Evolutionary conservation across 2,329 filamentous ascomycete genomes (phyloP).

Genomic region (Colletotrichum sp.): DNA sequence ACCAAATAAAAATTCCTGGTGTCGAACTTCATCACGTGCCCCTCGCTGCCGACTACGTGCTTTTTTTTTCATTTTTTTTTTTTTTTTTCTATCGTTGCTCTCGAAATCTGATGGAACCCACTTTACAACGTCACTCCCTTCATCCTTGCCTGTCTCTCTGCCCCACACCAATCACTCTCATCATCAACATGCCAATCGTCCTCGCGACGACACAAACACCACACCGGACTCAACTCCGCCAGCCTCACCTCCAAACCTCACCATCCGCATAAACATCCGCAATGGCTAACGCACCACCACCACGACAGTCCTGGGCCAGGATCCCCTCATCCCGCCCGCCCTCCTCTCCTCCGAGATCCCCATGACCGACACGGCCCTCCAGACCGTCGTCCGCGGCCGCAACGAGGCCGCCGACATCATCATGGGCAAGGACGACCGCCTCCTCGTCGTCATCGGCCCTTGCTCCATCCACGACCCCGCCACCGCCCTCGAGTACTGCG

Average conservation of each 20-base stretch:
- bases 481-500: conserved; percentile 87
- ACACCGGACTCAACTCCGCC: background rate
- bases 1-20: conserved; percentile 46
- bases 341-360: conserved; percentile 88
- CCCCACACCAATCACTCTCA: background rate
- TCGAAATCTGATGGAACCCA: background rate
- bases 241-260: background rate
- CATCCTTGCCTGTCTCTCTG: background rate
- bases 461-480: conserved; percentile 97
- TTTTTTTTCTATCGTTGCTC: background rate
- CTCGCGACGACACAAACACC: background rate
- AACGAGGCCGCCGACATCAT: conserved; percentile 76
- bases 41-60: conserved; percentile 49
- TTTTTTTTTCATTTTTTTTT: background rate
- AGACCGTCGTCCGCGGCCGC: conserved; percentile 75
- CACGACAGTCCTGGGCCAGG: conserved; percentile 82
- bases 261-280: background rate
- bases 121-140: background rate
- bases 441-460: conserved; percentile 92
- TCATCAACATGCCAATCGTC: background rate
- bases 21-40: conserved; percentile 39
- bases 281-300: conserved; percentile 28
- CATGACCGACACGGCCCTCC: conserved; percentile 64
- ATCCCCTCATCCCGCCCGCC: conserved; percentile 88
- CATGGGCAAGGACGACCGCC: conserved; percentile 80